Base-by-base conservation (phyloP, 192 early-diverging fungal genomes). In the Jimgerdemannia flammicorona region DNA sequence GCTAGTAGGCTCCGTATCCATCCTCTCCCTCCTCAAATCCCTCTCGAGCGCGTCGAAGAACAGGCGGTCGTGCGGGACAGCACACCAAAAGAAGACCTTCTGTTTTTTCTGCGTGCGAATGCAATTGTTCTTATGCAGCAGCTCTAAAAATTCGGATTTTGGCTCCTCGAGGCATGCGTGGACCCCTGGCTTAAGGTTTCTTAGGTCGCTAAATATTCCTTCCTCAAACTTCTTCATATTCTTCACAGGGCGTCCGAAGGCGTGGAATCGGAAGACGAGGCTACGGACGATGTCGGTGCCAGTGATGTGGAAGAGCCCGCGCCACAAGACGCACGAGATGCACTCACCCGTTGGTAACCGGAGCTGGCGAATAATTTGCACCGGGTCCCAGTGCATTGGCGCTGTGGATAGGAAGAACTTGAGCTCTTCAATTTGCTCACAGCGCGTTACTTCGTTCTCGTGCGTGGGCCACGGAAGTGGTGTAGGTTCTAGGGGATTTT, bases 21-120 rank as follows among this genome's bases (percentile, higher is more conserved):
- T 88, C 6, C 95, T 90, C 83, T 98, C 97, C 41, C 96, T 89
- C 87, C 98, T 99, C 11, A 98, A 83, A 80, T 99, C 96, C 54
- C 97, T 90, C 83, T 99, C 96, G 67, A 98, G 89, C 3, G 97
- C 97, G 80, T 99, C 97, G 64, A 93, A 86, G 80, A 99, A 99
- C 59, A 99, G 90, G 54, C 92, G 79, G 78, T 99, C 97, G 80
- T 97, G 97, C 11, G 92, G 93, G 19, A 99, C 98, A 19, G 95
- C 93, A 79, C 91, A 93, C 97, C 98, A 99, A 79, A 92, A 97
- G 82, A 98, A 99, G n/a, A 99, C 98, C 72, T 98, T 98, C 85
- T 99, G 98, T 86, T 98, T 98, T 88, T 98, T 99, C 80, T 98
- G 97, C 3, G 96, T 97, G 44, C 97, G 92, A 75, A 99, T 95